phyloP scores from a whole-genome alignment of 2,329 filamentous ascomycete genomes.

The Fusarium avenaceum region DNA sequence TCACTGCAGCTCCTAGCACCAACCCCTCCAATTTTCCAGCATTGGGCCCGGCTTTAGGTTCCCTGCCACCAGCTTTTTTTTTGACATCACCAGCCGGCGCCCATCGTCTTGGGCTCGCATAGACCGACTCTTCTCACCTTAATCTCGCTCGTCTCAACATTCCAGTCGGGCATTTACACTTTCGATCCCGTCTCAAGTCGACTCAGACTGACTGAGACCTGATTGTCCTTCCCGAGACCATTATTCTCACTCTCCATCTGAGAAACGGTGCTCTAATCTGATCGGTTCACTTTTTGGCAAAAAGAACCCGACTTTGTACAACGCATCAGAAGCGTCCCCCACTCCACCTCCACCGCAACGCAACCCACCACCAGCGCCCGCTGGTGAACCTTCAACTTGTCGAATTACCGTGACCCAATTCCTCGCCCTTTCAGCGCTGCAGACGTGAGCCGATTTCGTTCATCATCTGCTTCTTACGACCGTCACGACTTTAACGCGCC shows the following conservation, averaged over 20 bases:
- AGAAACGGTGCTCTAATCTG: constrained; percentile 7
- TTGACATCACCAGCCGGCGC: constrained; percentile 50
- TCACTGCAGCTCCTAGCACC: constrained; percentile 34
- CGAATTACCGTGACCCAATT: constrained; percentile 50
- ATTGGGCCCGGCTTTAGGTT: constrained; percentile 42
- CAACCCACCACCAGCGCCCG: constrained; percentile 52
- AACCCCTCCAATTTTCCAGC: constrained; percentile 42
- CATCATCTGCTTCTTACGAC: constrained; percentile 62
- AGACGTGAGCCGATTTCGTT: constrained; percentile 61
- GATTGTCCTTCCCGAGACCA: constrained; percentile 36
- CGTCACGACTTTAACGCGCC: constrained; percentile 68
- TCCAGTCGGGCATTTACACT: constrained; percentile 39
- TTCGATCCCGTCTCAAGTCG: constrained; percentile 36
- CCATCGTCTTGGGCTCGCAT: constrained; percentile 36
- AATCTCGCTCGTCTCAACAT: constrained; percentile 33
- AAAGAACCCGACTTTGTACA: constrained; percentile 38
- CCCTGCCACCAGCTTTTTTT: constrained; percentile 53
- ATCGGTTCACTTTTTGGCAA: constrained; percentile 15
- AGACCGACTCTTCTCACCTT: constrained; percentile 25
- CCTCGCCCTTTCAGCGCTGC: constrained; percentile 52
- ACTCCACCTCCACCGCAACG: constrained; percentile 42
- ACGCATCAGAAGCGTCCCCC: constrained; percentile 39
- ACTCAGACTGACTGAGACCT: constrained; percentile 39
- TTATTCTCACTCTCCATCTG: constrained; percentile 11
- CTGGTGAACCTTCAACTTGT: constrained; percentile 65